Percentiles rank a stretch among this genome's conserved stretches.
Evolutionary conservation across 352 stramenopile genomes (phyloP).

Genomic region (Blastocystis sp.): DNA sequence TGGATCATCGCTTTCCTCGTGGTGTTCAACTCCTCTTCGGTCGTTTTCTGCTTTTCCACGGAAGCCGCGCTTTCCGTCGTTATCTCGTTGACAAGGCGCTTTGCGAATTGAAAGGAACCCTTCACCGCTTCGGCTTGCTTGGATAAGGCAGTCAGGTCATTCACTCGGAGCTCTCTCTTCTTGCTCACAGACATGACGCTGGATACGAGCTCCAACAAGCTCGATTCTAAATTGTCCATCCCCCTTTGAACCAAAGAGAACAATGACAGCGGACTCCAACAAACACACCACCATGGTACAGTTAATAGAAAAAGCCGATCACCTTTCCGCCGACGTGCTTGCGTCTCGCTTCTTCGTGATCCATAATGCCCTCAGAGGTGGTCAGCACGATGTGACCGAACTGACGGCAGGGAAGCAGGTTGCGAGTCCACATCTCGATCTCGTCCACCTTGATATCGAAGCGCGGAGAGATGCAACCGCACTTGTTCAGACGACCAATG

Average conservation of each 20-base stretch:
- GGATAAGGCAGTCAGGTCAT: conserved; percentile 32
- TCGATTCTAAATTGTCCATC: background rate
- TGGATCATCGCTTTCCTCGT: background rate
- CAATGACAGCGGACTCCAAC: background rate
- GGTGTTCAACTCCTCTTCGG: background rate
- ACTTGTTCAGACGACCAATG: conserved; percentile 99
- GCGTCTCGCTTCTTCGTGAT: conserved; percentile 88
- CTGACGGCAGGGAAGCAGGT: conserved; percentile 94
- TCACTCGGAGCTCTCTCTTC: conserved; percentile 47
- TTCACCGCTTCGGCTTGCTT: conserved; percentile 14
- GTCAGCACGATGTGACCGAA: conserved; percentile 89
- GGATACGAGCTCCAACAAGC: background rate
- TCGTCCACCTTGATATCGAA: conserved; percentile 95
- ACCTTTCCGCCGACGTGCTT: conserved; percentile 99
- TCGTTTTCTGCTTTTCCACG: conserved; percentile 20
- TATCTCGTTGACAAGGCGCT: conserved; percentile 52
- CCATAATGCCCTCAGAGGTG: conserved; percentile 90
- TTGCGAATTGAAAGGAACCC: conserved; percentile 65
- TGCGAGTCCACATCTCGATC: conserved; percentile 99
- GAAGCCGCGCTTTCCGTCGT: conserved; percentile 9
- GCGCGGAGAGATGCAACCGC: conserved; percentile 96
- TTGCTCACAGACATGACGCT: conserved; percentile 17
- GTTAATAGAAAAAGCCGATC: conserved; percentile 99
- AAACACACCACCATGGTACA: conserved; percentile 2
- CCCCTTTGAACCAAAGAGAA: background rate